Evolutionary conservation across 2,329 filamentous ascomycete species (phyloP), one percentile per base, ranked within the genome.

Genomic region (Chaetomium sp.): DNA sequence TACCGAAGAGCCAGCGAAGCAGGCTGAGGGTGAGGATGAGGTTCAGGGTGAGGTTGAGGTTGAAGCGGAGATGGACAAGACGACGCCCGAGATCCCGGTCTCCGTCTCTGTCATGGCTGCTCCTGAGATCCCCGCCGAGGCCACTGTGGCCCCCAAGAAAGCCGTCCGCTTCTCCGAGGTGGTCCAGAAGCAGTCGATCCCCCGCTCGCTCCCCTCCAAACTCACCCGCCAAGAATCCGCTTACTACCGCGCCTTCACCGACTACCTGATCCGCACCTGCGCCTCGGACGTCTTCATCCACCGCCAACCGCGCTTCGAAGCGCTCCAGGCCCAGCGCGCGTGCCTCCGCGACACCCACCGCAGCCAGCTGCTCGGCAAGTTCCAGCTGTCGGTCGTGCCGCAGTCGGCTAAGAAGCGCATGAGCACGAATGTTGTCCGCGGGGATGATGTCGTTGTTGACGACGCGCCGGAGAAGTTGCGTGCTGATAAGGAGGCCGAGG

Each of bases 191-290:
- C 68, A 57, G 72, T 75, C 40, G 40, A 69, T 76, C 43, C 77
- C 79, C 32, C 76, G 76, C 63, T 71, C 71, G 38, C 71, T 84
- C 14, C 80, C 80, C 8, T 72, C 79, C 54, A 74, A 78, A 71
- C 71, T 85, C 35, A 55, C 70, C 32, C 77, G 76, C 55, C 76
- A 81, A 66, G 88, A 94, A 66, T 86, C 87, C 3, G 88, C 91
- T 5, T 96, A 96, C 71, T 92, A 91, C 73, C 86, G 88, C 59
- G 90, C 90, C 8, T 96, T 96, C 69, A 85, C 90, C 63, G 84
- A 87, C 66, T 80, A 89, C 62, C 75, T 85, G 46, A 79, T 88
- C 56, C 81, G 82, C 36, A 83, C 82, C 11, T 83, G 82, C 55
- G 76, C 78, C 52, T 75, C 78, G 14, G 94, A 97, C 70, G 84